Percentiles rank a stretch among this genome's conserved stretches.
These are phyloP conservation scores for Lizonia empirigonia DNA, from an alignment of 2,329 filamentous ascomycete species.

Conservation along the genomic window DNA sequence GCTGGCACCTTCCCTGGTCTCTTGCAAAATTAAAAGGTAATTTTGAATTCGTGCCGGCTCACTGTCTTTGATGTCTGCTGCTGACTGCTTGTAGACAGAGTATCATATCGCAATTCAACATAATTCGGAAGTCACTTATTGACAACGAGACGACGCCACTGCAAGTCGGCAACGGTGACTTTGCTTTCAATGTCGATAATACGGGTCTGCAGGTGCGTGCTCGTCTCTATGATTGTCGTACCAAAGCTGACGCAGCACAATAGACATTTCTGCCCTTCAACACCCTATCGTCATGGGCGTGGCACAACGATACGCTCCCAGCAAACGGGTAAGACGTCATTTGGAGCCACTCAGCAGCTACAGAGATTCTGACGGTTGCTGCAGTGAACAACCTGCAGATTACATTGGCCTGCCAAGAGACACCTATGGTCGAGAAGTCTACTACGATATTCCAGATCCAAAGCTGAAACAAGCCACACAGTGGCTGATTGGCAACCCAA, in stretches of 20 bases:
- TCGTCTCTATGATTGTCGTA: neutral
- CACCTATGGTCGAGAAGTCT: slow-evolving; percentile 50
- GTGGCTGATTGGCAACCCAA: slow-evolving; percentile 60
- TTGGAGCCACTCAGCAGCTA: neutral
- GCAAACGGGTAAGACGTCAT: slow-evolving; percentile 35
- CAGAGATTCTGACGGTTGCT: neutral
- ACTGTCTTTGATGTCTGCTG: neutral
- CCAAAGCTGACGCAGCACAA: neutral
- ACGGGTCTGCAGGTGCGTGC: slow-evolving; percentile 50
- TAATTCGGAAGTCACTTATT: slow-evolving; percentile 25
- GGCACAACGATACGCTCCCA: slow-evolving; percentile 54
- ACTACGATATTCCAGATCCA: slow-evolving; percentile 51
- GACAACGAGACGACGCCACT: slow-evolving; percentile 56
- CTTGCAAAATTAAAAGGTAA: slow-evolving; percentile 25
- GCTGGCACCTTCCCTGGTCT: neutral
- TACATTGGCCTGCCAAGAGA: slow-evolving; percentile 48
- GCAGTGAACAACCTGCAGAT: slow-evolving; percentile 27
- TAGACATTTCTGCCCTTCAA: slow-evolving; percentile 49
- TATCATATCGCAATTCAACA: slow-evolving; percentile 30
- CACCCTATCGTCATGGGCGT: slow-evolving; percentile 51
- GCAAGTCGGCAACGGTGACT: slow-evolving; percentile 55
- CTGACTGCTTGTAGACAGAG: slow-evolving; percentile 16
- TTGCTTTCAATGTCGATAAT: slow-evolving; percentile 54
- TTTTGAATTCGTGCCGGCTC: neutral
- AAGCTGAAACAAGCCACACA: slow-evolving; percentile 51